Evolutionary conservation across 371 early-diverging fungal species (phyloP), one percentile per base, ranked within the genome.

Genomic region (Mucor plumbeus): DNA sequence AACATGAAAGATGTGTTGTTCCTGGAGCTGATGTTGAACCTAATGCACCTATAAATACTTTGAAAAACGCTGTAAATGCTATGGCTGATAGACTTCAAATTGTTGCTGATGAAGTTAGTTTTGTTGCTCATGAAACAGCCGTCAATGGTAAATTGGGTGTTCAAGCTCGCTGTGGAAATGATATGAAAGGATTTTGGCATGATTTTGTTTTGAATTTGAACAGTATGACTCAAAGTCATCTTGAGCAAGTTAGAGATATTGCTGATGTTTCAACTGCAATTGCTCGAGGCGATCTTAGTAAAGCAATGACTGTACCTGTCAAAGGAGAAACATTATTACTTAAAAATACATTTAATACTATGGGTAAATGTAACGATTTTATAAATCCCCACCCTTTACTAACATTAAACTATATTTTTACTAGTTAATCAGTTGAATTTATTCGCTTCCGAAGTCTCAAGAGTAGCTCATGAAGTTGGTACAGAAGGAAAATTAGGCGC

Each of bases 301-400:
- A 83, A 67, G 87, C 88, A 64, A 81, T 91, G 66, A 81, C 85
- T 3, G 70, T 77, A 5, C 64, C 85, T 54, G 85, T 87, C 15
- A 75, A 84, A 57, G 91, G 90, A 8, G 88, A 89, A 68, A 83
- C 86, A 4, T 65, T 82, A 35, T 84, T 87, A 14, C 78, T 90
- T n/a, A 90, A 90, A 71, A 81, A 83, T 61, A 89, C 89, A 0
- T 87, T 92, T 44, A 92, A 92, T 72, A 83, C 83, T 4, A 92
- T 92, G 92, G 91, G 90, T 81, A 84, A 71, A 66, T 19, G 26
- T 59, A 47, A 34, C 35, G 41, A n/a, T 17, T 14, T 7, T 21
- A 44, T 21, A 5, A 14, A 40, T 41, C 17, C 35, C 1, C 39
- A 26, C 58, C 60, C 26, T 57, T 31, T 50, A 43, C 35, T 11